Conservation (phyloP, 2,329 filamentous ascomycete species). For the Aureobasidium sp. region DNA sequence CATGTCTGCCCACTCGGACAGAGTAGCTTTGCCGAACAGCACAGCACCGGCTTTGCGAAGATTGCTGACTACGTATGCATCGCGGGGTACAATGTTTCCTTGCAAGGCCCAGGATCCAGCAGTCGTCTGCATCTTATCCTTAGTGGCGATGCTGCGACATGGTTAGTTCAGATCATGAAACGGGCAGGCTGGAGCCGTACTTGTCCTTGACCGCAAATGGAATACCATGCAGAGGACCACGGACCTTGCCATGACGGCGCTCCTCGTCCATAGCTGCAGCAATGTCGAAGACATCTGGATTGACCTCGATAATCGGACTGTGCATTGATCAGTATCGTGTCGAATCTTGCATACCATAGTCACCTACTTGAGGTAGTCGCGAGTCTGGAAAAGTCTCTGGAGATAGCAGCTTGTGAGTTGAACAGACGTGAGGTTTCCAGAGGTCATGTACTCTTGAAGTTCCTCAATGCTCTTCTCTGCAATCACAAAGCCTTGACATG, state of each 20-base stretch:
- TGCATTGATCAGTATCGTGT: neutral
- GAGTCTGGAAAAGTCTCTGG: conserved; percentile 51
- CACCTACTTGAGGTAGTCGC: conserved; percentile 54
- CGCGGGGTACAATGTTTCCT: conserved; percentile 58
- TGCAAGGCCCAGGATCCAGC: conserved; percentile 61
- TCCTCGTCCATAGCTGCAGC: conserved; percentile 54
- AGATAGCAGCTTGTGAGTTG: conserved; percentile 57
- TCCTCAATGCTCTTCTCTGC: conserved; percentile 64
- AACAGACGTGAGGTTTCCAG: conserved; percentile 48
- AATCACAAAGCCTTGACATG: conserved; percentile 51
- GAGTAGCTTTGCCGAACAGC: conserved; percentile 60
- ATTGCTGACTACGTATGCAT: conserved; percentile 54
- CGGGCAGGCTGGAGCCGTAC: neutral
- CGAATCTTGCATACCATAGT: conserved; percentile 2
- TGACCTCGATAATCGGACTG: conserved; percentile 51
- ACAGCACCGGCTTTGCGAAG: conserved; percentile 59
- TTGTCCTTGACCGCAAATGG: conserved; percentile 70
- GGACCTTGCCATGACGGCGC: conserved; percentile 45
- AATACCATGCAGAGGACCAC: conserved; percentile 65
- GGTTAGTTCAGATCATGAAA: neutral
- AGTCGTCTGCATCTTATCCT: conserved; percentile 65
- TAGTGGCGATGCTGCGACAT: conserved; percentile 44
- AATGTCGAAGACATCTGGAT: conserved; percentile 58
- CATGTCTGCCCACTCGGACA: conserved; percentile 71
- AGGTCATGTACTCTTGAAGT: conserved; percentile 50